Evolutionary conservation across 2,329 filamentous ascomycete species (phyloP), one percentile per base, ranked within the genome.

Genomic region (Dactylellina parvicollis): DNA sequence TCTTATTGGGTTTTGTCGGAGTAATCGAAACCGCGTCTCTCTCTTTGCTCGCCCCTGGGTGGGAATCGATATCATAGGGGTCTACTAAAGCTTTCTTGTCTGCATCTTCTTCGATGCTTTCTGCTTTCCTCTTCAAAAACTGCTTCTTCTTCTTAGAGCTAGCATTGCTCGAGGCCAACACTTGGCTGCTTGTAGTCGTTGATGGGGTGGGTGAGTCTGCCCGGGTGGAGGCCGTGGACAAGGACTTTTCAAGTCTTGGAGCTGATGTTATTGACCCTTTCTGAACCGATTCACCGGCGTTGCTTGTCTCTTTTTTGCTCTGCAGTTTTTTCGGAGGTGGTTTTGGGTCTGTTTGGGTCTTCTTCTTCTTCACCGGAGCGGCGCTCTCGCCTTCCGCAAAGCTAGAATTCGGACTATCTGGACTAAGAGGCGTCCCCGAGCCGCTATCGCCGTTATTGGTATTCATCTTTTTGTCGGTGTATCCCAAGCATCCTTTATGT

Each of bases 231-330:
- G 57, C 57, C n/a, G 67, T 72, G 1, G 67, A 64, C 4, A 55
- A 49, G 2, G 67, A 65, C 16, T 72, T 72, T 46, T 72, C 67
- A 28, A 65, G 67, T 42, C 67, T 59, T 4, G 67, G 67, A 5
- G 67, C 67, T 0, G 67, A 72, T 7, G 67, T 72, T 44, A 72
- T 72, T 4, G 67, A 72, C 7, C 60, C 67, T 34, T 72, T 72
- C 24, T 46, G 59, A 24, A 65, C 46, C 18, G 67, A 20, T 42
- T 72, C 67, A 8, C 42, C 36, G 7, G 18, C 18, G 26, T 24
- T 55, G 22, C 50, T 65, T 20, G 59, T 7, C 4, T 72, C 67
- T 18, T 61, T 59, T 28, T 72, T 72, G 26, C 18, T 36, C 28
- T 72, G 67, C 7, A 57, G 28, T 30, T 72, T 72, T 50, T 72